phyloP scores from a whole-genome alignment of 495 filamentous ascomycete species.

The Durotheca rogersii region DNA sequence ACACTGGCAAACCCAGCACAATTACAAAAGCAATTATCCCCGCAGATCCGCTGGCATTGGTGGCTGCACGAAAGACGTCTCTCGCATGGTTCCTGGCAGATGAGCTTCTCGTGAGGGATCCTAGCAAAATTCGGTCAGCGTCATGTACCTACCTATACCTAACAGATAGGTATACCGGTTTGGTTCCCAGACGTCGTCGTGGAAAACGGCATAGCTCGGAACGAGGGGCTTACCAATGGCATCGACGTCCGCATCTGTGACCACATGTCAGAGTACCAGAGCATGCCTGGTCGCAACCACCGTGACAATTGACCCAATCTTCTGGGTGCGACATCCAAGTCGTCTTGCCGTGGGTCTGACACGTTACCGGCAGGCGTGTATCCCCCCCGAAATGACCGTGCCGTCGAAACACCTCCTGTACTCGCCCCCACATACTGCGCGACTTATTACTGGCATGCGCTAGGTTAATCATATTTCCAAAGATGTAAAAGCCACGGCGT shows the following conservation, averaged over 20 bases:
- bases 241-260: constrained; percentile 46
- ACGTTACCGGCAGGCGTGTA: constrained; percentile 42
- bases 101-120: constrained; percentile 59
- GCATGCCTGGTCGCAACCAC: constrained; percentile 61
- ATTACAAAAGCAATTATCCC: constrained; percentile 41
- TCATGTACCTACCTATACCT: no score
- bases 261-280: constrained; percentile 43
- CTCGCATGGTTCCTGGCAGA: constrained; percentile 65
- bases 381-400: constrained; percentile 28
- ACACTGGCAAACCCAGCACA: constrained; percentile 37
- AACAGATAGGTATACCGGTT: no score
- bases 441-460: constrained; percentile 35
- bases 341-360: constrained; percentile 38
- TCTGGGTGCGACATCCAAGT: constrained; percentile 46
- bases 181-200: no score
- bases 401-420: constrained; percentile 35
- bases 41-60: constrained; percentile 45
- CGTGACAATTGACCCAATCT: constrained; percentile 55
- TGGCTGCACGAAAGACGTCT: constrained; percentile 64
- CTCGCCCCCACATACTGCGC: constrained; percentile 42
- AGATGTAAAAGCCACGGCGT: constrained; percentile 80
- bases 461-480: constrained; percentile 70
- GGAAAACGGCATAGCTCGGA: constrained; percentile 6
- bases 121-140: constrained; percentile 49
- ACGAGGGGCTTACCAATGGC: constrained; percentile 43